Base-by-base conservation (phyloP, 2,329 filamentous ascomycete genomes). In the Corinectria fuckeliana region DNA sequence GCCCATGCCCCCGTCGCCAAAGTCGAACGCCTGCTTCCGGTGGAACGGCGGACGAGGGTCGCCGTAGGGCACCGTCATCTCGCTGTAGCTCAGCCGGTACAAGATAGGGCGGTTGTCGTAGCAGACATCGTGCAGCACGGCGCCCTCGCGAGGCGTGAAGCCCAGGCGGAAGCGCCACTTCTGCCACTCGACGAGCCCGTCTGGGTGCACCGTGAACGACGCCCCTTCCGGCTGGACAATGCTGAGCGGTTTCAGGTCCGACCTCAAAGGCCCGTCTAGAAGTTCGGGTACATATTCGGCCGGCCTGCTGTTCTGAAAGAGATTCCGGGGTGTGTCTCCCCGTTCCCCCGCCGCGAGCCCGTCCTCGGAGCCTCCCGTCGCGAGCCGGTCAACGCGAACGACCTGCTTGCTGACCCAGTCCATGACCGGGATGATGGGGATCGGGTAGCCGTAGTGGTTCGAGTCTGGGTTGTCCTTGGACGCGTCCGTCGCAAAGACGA, bases 11-110 rank as follows among this genome's bases (percentile, higher is more conserved):
- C 83, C 86, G 57, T 91, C 88, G 9, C 89, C 89, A 61, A 91
- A 85, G 65, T 91, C 89, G 66, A 92, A 91, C 1, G 88, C 89
- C 52, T 88, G 85, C 71, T 92, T 91, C 39, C 88, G 82, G 51
- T 88, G 86, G 70, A 85, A 91, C 0, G 88, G 88, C 0, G 81
- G 76, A 1, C 89, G 82, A 1, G 86, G 86, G 66, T 91, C 88
- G 3, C 80, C 87, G 64, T 91, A 91, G 0, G 87, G 87, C 0
- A 90, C 87, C 2, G 85, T 85, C 85, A 92, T 89, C 72, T 92
- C 90, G 62, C 85, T 86, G 58, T 90, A 81, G 61, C 85, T 86
- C 26, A 92, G 73, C 1, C 89, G 82, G 75, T 91, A 88, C 67
- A 91, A 80, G 20, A 91, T 77, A 50, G 83, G 86, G 23, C 88